These are phyloP conservation scores for Cladosporium sp. DNA, from an alignment of 2,329 filamentous ascomycete species.

Conservation along the genomic window DNA sequence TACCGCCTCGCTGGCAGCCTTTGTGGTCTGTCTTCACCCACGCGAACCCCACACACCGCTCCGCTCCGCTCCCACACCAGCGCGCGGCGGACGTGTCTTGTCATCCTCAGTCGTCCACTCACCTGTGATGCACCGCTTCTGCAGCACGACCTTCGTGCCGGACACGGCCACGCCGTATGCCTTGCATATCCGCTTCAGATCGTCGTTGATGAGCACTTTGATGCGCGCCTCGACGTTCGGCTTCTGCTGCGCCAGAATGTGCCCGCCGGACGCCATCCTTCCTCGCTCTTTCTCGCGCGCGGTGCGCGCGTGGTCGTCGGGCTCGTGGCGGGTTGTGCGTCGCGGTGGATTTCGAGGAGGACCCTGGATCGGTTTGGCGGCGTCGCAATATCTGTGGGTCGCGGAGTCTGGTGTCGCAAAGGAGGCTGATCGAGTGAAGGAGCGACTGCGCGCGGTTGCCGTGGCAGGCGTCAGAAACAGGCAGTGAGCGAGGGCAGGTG, in stretches of 20 bases:
- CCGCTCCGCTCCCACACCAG: conserved; percentile 2
- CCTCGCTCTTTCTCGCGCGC: conserved; percentile 1
- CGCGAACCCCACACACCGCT: conserved; percentile 2
- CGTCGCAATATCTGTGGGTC: neutral
- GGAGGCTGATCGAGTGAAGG: neutral
- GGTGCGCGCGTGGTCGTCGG: neutral
- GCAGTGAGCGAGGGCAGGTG: neutral
- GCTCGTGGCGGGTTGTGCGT: neutral
- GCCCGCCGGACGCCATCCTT: conserved; percentile 28
- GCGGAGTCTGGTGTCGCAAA: neutral
- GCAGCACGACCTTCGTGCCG: conserved; percentile 78
- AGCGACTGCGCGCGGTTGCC: neutral
- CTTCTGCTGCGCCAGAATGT: conserved; percentile 35
- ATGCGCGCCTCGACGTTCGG: conserved; percentile 23
- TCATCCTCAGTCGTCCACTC: conserved; percentile 13
- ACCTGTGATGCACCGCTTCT: conserved; percentile 73
- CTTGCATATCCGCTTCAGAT: conserved; percentile 71
- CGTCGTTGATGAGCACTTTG: conserved; percentile 54
- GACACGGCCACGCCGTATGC: conserved; percentile 68
- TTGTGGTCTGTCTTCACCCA: too few relatives aligned
- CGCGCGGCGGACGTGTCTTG: too few relatives aligned
- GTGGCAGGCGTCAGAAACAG: neutral
- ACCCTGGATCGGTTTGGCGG: neutral
- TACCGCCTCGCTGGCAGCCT: too few relatives aligned
- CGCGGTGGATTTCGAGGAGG: neutral